Base-by-base conservation (phyloP, 139 green algal species). In the Closterium sp. region DNA sequence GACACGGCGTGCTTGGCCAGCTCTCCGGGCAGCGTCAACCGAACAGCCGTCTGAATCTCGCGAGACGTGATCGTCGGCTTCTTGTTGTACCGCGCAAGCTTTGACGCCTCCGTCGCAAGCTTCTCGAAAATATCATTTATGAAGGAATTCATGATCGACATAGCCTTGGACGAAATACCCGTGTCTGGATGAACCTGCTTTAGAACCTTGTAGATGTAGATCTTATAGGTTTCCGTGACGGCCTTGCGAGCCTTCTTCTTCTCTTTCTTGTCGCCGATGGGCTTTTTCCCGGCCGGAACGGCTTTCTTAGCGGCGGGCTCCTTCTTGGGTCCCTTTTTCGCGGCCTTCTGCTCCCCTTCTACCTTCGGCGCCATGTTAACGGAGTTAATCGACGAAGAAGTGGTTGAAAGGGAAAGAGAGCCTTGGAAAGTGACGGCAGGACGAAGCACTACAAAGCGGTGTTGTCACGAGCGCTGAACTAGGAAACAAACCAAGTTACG, bases 201-300 rank as follows among this genome's bases (percentile, higher is more conserved):
- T 19, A 95, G 86, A 27, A 99, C 97, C 96, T 98, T 99, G 97
- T 99, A 99, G 96, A 99, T 99, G 97, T 99, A 99, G 89, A 99
- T 98, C 97, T 99, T 99, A 97, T 98, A 99, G 90, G 97, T 98
- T 96, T 99, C 97, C 96, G 96, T 96, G 2, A 73, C 31, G 30
- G 94, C 91, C 94, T 96, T 97, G 31, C 91, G 92, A 88, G 70
- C 42, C 92, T 95, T 95, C 87, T 95, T 96, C 70, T 91, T 91
- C 86, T 32, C 94, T 31, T 70, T 89, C 34, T 73, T 73, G 90
- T 95, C 94, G 50, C 95, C 92, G 19, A 92, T 92, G 85, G 92
- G 93, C 91, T 95, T 96, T 90, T 96, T 96, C 6, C 96, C 93
- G 4, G 87, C 87, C 45, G 96, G 96, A n/a, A 86, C 88, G 70